Evolutionary conservation across 2,329 filamentous ascomycete species (phyloP).

Genomic region (Sclerotinia trifoliorum): DNA sequence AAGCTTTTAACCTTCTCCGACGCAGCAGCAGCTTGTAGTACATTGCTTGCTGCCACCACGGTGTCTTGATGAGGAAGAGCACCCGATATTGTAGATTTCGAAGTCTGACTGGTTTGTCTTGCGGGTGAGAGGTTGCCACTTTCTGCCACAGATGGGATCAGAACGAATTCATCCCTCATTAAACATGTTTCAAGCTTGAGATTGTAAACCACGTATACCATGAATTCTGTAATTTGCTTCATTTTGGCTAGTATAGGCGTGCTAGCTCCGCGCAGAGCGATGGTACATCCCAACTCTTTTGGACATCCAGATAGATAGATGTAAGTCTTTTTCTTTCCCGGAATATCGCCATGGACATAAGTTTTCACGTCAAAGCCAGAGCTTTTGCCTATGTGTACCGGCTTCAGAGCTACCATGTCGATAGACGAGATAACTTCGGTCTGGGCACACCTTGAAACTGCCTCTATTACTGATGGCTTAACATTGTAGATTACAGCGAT

Average conservation of each 20-base stretch:
- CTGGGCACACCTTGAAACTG: constrained; percentile 87
- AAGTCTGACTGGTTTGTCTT: constrained; percentile 31
- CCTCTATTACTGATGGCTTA: constrained; percentile 91
- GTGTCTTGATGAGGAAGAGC: constrained; percentile 24
- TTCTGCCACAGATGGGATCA: constrained; percentile 66
- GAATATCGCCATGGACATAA: constrained; percentile 75
- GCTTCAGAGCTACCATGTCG: constrained; percentile 79
- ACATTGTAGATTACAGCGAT: constrained; percentile 96
- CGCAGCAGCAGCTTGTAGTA: constrained; percentile 32
- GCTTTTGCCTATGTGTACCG: constrained; percentile 74
- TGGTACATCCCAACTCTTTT: constrained; percentile 89
- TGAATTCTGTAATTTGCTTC: constrained; percentile 95
- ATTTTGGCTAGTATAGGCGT: constrained; percentile 70
- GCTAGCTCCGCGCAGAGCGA: constrained; percentile 81
- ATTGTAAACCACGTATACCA: constrained; percentile 99
- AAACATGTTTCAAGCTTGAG: constrained; percentile 92
- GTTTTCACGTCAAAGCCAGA: constrained; percentile 94
- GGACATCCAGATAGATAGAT: constrained; percentile 91
- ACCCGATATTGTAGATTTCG: constrained; percentile 19
- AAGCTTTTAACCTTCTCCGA: constrained; percentile 21
- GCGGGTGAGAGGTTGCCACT: constrained; percentile 44
- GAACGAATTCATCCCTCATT: constrained; percentile 87
- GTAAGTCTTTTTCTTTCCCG: constrained; percentile 84
- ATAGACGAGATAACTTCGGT: constrained; percentile 92
- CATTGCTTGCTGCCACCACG: constrained; percentile 33